Evolutionary conservation across 1,139 yeast genomes (phyloP).

Genomic region (Debaryomycetaceae sp.): DNA sequence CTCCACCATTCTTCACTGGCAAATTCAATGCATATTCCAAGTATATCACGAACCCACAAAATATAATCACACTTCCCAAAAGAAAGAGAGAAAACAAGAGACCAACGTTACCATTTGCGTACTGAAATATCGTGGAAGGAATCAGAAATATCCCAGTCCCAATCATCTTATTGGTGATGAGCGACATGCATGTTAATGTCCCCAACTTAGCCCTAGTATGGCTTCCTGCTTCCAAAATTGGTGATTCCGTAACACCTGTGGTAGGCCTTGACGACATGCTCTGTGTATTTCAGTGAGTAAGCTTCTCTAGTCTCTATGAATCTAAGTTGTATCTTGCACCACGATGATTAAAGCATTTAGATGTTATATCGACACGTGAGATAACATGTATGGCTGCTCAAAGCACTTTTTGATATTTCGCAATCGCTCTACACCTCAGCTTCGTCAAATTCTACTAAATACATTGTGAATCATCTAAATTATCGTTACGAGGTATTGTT

Average conservation of each 20-base stretch:
- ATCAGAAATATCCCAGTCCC: conserved; percentile 53
- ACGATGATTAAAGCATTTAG: too few species aligned
- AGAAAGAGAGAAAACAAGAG: conserved; percentile 38
- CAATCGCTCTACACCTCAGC: not conserved
- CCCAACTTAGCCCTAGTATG: conserved; percentile 11
- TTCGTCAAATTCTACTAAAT: too few species aligned
- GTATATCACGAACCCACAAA: conserved; percentile 46
- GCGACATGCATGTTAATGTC: conserved; percentile 24
- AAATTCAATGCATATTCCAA: conserved; percentile 46
- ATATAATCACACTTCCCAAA: conserved; percentile 43
- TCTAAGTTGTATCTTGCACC: too few species aligned
- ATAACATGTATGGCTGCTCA: not conserved
- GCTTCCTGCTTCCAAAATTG: not conserved
- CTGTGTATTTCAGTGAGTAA: not conserved
- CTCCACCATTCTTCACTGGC: conserved; percentile 49
- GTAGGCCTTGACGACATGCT: not conserved
- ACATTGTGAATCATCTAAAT: too few species aligned
- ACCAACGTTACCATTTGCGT: conserved; percentile 42
- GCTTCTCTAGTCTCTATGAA: too few species aligned
- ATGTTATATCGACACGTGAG: not conserved
- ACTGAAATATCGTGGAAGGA: conserved; percentile 45
- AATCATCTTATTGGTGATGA: conserved; percentile 49
- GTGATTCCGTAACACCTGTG: not conserved
- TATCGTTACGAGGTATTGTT: too few species aligned
- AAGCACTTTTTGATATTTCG: not conserved